Conservation (phyloP, 768 basidiomycete genomes). For the Lyophyllum shimeji region DNA sequence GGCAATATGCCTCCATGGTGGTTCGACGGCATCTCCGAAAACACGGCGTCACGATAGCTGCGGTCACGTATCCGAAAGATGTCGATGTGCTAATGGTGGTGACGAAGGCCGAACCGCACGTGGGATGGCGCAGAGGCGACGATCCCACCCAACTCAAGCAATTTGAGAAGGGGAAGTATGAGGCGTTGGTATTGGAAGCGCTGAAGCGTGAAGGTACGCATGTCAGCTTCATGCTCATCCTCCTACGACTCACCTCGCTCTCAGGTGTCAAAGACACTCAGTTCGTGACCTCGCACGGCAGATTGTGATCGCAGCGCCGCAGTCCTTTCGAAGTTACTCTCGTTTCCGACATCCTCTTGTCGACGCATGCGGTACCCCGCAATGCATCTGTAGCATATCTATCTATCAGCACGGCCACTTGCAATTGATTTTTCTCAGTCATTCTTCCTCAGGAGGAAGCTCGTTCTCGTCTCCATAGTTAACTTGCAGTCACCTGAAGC, state of each 20-base stretch:
- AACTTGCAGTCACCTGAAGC: no score
- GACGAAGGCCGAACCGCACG: not conserved
- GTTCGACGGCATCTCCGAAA: not conserved
- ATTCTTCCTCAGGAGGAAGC: no score
- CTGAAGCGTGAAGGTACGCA: not conserved
- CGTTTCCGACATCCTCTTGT: no score
- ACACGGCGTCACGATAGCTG: not conserved
- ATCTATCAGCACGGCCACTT: no score
- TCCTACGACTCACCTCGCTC: not conserved
- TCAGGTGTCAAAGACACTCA: not conserved
- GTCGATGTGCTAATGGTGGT: not conserved
- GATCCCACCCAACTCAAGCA: not conserved
- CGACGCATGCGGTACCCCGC: no score
- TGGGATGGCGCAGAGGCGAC: not conserved
- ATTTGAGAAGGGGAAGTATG: not conserved
- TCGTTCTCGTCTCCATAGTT: no score
- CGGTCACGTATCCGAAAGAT: not conserved
- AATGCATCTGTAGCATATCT: no score
- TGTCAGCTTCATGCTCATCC: not conserved
- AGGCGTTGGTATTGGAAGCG: not conserved
- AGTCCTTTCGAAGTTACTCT: not conserved
- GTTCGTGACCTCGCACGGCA: not conserved
- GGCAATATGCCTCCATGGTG: not conserved
- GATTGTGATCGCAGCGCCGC: not conserved
- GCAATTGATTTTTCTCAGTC: no score